Base-by-base conservation (phyloP, 2,329 filamentous ascomycete genomes). In the Fusarium nurragi region DNA sequence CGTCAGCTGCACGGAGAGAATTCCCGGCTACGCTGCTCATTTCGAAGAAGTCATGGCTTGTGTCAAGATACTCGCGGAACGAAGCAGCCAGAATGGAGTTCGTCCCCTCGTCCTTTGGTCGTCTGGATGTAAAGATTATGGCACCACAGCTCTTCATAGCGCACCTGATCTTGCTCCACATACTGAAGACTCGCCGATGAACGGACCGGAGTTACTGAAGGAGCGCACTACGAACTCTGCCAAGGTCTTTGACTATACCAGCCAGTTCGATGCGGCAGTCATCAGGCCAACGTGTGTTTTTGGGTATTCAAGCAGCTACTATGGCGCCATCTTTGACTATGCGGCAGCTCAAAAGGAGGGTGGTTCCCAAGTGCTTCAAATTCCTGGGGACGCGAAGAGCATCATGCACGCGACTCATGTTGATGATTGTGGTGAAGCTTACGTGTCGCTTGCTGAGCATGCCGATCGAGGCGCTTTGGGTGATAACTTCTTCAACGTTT, bases 81-180 rank as follows among this genome's bases (percentile, higher is more conserved):
- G 67, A 5, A 78, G 76, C 22, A 76, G 75, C 23, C 51, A 60
- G 3, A 56, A 71, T 6, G 77, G 77, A 8, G 69, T 77, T 3
- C 71, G 72, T 18, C 78, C 81, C 0, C 68, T 84, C 1, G 77
- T 84, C 6, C 75, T 84, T 4, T 79, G 79, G 68, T 80, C 77
- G 11, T 81, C 79, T 4, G 82, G 82, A 0, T 84, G 81, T 69
- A 84, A 84, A 56, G 82, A 84, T 68, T 84, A 84, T 59, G 81
- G 82, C 3, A 72, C 62, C 6, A 71, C 73, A 8, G 37, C 65
- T 43, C 43, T 78, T 63, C 75, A 81, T 45, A 77, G 76, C 3
- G 71, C 75, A 0, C 61, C 74, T 0, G 70, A 57, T 1, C 73
- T 83, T 5, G 60, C 65, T 9, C 77, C 80, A 10, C 81, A 84